These are phyloP conservation scores for Cubamyces sp. DNA, from an alignment of 768 basidiomycete genomes.

Conservation along the genomic window DNA sequence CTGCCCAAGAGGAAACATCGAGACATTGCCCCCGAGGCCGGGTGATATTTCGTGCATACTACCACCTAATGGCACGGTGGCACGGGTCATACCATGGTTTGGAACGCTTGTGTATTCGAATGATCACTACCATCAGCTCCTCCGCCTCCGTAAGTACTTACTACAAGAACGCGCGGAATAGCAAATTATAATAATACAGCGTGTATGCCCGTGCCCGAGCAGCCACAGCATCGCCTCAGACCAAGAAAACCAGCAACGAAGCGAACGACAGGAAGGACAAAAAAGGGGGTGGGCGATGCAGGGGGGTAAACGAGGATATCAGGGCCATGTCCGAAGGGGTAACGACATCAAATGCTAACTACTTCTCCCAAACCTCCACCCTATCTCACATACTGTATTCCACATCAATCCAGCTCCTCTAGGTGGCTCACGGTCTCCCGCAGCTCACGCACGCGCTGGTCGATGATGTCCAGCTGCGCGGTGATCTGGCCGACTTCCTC, in stretches of 20 bases:
- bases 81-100: too few species aligned
- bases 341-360: not conserved
- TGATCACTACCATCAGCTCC: not conserved
- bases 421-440: slow-evolving; percentile 44
- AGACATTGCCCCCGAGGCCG: too few species aligned
- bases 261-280: not conserved
- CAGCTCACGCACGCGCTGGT: slow-evolving; percentile 53
- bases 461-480: slow-evolving; percentile 56
- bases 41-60: too few species aligned
- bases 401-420: slow-evolving; percentile 3
- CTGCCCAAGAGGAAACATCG: too few species aligned
- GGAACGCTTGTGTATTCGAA: too few species aligned
- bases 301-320: not conserved
- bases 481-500: slow-evolving; percentile 54
- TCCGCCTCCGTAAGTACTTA: not conserved
- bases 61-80: too few species aligned
- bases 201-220: slow-evolving; percentile 2
- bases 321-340: slow-evolving; percentile 2
- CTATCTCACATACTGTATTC: too few species aligned
- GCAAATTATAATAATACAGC: slow-evolving; percentile 16
- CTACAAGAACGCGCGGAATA: slow-evolving; percentile 7
- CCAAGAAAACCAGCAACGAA: not conserved
- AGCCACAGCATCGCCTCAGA: slow-evolving; percentile 2
- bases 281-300: not conserved
- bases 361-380: not conserved